Base-by-base conservation (phyloP, 495 filamentous ascomycete species). In the Penicillium desertorum region DNA sequence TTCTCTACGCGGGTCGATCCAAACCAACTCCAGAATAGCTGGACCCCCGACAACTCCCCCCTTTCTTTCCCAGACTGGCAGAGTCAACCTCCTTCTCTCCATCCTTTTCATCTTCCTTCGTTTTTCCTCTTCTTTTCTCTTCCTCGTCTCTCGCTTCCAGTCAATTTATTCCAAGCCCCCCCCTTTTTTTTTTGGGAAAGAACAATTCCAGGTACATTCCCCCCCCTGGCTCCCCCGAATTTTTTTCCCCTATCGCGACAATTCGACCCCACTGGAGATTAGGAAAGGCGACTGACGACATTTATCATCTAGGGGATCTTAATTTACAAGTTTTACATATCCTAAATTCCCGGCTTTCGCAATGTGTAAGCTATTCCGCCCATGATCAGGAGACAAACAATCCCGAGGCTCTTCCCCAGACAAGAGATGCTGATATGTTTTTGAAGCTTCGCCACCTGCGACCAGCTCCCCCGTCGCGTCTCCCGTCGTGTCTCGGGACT, bases 331-430 rank as follows among this genome's bases (percentile, higher is more conserved):
- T 39, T 51, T 32, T 39, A 45, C 14, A 17, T 45, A 42, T 34
- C 36, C n/a, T 27, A 49, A 46, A 47, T 34, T 51, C 23, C 55
- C 62, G 54, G 62, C 62, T 64, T 68, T 65, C 66, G 67, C 60
- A 71, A 77, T 77, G 75, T 74, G 75, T 77, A 77, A 75, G 75
- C 69, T 62, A 11, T 51, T 41, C 58, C 30, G 12, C 51, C n/a
- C 55, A 52, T 58, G 50, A 53, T 54, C 52, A 39, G 58, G 61
- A 61, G 45, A 56, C 46, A 27, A 51, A 19, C 48, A 39, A 44
- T 45, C 43, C 57, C 49, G 53, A 59, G 45, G 14, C 10, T 34
- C 29, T 47, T 48, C 50, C 37, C 22, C 36, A 42, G 29, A 63
- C 36, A 56, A 50, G 30, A 49, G 30, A 49, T 56, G 61, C 74